Evolutionary conservation across 768 basidiomycete species (phyloP), one percentile per base, ranked within the genome.

Genomic region (Leccinum imitatum): DNA sequence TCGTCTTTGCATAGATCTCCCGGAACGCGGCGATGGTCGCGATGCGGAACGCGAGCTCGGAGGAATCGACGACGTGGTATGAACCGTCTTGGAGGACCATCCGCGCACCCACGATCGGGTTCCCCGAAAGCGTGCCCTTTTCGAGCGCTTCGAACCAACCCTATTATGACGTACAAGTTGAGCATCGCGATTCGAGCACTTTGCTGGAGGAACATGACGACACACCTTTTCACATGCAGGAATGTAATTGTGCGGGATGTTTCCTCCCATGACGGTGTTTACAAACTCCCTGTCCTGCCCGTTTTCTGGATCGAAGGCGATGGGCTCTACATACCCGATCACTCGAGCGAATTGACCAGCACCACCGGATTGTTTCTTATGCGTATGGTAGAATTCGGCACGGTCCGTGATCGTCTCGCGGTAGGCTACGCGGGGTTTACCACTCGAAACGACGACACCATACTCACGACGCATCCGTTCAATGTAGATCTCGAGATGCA

Each of bases 381-480:
- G 97, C 2, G 91, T 93, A 75, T 92, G 96, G 60, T 82, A 80
- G 78, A 98, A 99, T 50, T 89, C 83, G 3, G 90, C 85, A 23
- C 85, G 83, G 57, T 89, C 81, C 2, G 91, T 90, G 70, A 98
- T 87, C 2, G 97, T 95, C 78, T 99, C 97, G 50, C 96, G 86
- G 82, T 93, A 99, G 4, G 95, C 95, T 51, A 99, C 97, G 21
- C 90, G 90, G 13, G 97, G 97, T 74, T 95, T 95, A 60, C 96
- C 96, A 7, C 96, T 98, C 15, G 86, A 82, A 69, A 94, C 97
- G 47, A 92, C 87, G 19, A 94, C 92, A 57, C 91, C 91, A 76
- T 99, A 99, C 76, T 99, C 97, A 55, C 97, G 91, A 67, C 87
- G 89, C 95, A 99, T 98, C 44, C 97, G 93, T 73, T 99, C 97